A percentile compares a stretch with the other conserved stretches of the same genome.
Conservation (phyloP, 768 basidiomycete species). For the Exidia glandulosa region DNA sequence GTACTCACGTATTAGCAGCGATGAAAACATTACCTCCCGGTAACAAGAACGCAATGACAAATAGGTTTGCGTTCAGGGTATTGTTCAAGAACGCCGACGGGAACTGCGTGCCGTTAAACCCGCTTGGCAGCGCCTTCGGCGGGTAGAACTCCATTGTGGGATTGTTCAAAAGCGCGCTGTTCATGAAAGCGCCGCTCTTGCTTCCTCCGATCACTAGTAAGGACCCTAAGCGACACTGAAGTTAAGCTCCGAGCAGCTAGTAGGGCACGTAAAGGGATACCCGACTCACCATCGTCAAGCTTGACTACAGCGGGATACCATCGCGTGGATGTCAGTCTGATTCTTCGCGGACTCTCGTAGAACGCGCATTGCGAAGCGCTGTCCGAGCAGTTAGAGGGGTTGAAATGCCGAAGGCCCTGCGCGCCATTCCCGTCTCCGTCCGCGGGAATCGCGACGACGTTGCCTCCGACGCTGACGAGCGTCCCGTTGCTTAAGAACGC, state of each 20-base stretch:
- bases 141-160: conserved; percentile 78
- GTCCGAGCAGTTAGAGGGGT: conserved; percentile 43
- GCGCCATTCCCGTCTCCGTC: conserved; percentile 68
- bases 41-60: conserved; percentile 63
- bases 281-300: conserved; percentile 42
- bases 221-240: conserved; percentile 32
- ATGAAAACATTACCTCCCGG: conserved; percentile 64
- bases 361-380: conserved; percentile 43
- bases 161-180: conserved; percentile 70
- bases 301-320: conserved; percentile 73
- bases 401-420: conserved; percentile 61
- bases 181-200: conserved; percentile 77
- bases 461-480: conserved; percentile 69
- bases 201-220: conserved; percentile 77
- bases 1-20: conserved; percentile 46
- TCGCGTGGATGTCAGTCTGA: conserved; percentile 66
- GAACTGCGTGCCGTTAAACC: conserved; percentile 57
- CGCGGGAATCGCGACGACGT: conserved; percentile 60
- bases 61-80: conserved; percentile 74
- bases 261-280: background rate
- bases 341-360: conserved; percentile 48
- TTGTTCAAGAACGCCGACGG: conserved; percentile 50
- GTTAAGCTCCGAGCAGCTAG: background rate
- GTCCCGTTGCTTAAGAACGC: conserved; percentile 69
- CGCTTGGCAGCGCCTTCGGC: conserved; percentile 61